Base-by-base conservation (phyloP, 163 green algal species). In the Chlamydomonas reinhardtii region DNA sequence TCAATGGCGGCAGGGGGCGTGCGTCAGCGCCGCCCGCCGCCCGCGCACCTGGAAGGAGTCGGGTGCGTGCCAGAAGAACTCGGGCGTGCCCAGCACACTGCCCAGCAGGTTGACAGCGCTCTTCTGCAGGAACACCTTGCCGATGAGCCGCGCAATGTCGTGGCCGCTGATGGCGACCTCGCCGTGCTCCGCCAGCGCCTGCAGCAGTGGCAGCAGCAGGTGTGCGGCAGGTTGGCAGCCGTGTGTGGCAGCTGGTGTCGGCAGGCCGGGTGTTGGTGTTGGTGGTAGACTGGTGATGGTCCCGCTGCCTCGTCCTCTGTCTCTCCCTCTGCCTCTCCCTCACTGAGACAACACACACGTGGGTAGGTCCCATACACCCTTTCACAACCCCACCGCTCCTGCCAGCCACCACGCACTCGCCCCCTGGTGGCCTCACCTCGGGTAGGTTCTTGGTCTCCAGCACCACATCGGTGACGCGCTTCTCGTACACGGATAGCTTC, bases 41-140 rank as follows among this genome's bases (percentile, higher is more conserved):
- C 8, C 0, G 6, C 70, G 2, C 74, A 81, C 74, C 73, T 89
- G 92, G 86, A 97, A 93, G 54, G 68, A 89, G 91, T 98, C 95
- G 2, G 95, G 93, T 3, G 93, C 93, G 29, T 89, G 91, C 96
- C 96, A 98, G 85, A 98, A 98, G 87, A 97, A 98, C 91, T 97
- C 95, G 2, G 96, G 94, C 1, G 94, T 97, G 90, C 97, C 96
- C 88, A 98, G 90, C 76, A 98, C 90, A 31, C 91, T 95, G 84
- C 74, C 89, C 69, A 97, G 92, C 86, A 97, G 92, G 90, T 97
- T 97, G 71, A 97, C 89, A 27, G 91, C 89, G 27, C 61, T 79
- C 82, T 91, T 92, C 65, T 93, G 88, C 48, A 93, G 91, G 84
- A 93, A 93, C n/a, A 91, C 90, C 73, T 94, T 94, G 29, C 95